Base-by-base conservation (phyloP, 2,329 filamentous ascomycete genomes). In the Fusarium newnesense region DNA sequence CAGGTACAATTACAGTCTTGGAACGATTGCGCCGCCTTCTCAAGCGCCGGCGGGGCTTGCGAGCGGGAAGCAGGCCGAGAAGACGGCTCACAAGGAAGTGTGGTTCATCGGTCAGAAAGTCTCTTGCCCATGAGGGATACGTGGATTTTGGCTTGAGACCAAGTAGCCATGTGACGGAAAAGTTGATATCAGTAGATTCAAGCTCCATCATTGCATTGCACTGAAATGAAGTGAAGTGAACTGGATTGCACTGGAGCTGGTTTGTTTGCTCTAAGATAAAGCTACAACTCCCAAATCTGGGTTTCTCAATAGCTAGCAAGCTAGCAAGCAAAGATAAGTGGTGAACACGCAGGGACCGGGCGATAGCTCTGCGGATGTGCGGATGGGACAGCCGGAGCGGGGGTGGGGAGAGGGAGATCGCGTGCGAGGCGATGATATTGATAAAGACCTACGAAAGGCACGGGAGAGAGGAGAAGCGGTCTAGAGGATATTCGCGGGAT, bases 1-100 rank as follows among this genome's bases (percentile, higher is more conserved):
- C 34, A 13, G 70, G 36, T 47, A 60, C 64, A 28, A 67, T 56
- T 67, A 68, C 68, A 54, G 63, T 50, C 56, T 63, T 70, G 47
- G 69, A 60, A 53, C 69, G 70, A 52, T 66, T 72, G 58, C 74
- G 71, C 69, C 70, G 69, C 57, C 66, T 77, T 63, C 67, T 76
- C 52, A 74, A 26, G 39, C 64, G 47, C 36, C 60, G 68, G 49
- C 70, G 70, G 32, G 75, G 57, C 56, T 68, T 77, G 59, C 65
- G 71, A 62, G 69, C 70, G 56, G 77, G 77, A 56, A 76, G 54
- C 30, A 79, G 66, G 37, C 78, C 78, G 39, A 80, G 73, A 54
- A 80, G 60, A 60, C 73, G 75, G 70, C 78, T 79, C 65, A 80
- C 78, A 50, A 72, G 76, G 58, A 80, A 80, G 63, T 74, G 66